Percentiles rank a stretch among this genome's conserved stretches.
phyloP scores from a whole-genome alignment of 371 early-diverging fungal species.

The Nematocida ironsii region DNA sequence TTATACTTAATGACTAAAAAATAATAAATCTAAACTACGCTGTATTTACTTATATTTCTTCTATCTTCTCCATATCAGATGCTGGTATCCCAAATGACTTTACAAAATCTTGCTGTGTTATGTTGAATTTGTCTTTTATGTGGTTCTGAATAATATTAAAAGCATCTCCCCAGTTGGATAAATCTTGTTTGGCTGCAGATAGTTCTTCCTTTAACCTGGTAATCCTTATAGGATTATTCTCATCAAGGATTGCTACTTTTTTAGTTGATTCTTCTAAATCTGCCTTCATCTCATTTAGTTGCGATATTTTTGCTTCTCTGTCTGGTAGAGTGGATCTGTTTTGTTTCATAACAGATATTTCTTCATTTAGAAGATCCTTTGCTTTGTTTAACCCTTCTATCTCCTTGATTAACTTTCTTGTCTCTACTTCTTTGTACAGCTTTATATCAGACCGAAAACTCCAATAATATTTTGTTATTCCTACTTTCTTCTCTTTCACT shows the following conservation, averaged over 20 bases:
- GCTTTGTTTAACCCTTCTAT: conserved; percentile 16
- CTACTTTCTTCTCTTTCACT: conserved; percentile 83
- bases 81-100: conserved; percentile 74
- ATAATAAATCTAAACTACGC: not conserved
- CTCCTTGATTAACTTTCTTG: conserved; percentile 41
- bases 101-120: conserved; percentile 74
- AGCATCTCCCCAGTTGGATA: conserved; percentile 73
- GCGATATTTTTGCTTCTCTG: conserved; percentile 26
- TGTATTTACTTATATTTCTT: conserved; percentile 5
- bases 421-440: conserved; percentile 22
- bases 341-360: not conserved
- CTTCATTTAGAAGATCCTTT: not conserved
- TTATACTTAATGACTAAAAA: not conserved
- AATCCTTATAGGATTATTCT: conserved; percentile 45
- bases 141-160: conserved; percentile 80
- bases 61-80: conserved; percentile 75
- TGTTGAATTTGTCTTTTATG: conserved; percentile 75
- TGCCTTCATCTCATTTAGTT: conserved; percentile 27
- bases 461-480: conserved; percentile 84
- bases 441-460: conserved; percentile 76
- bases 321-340: conserved; percentile 22
- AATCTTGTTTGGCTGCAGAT: conserved; percentile 1
- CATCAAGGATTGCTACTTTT: conserved; percentile 14
- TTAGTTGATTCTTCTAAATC: not conserved
- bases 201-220: conserved; percentile 8